A percentile compares a stretch with the other conserved stretches of the same genome.
These are phyloP conservation scores for Neophaeococcomyces aloes DNA, from an alignment of 2,329 filamentous ascomycete species.

Conservation along the genomic window DNA sequence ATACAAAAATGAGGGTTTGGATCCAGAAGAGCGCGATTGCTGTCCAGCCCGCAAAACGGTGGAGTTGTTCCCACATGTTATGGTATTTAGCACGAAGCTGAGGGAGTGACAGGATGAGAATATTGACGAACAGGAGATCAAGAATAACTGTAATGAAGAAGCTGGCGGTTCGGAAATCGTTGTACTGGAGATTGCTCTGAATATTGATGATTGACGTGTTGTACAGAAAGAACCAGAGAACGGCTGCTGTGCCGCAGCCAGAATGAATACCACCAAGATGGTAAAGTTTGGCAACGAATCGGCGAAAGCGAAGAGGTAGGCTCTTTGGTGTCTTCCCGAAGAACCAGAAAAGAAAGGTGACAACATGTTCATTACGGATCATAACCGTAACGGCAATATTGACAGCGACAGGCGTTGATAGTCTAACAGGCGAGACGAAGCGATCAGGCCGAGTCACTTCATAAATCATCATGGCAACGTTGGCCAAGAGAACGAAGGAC, in stretches of 20 bases:
- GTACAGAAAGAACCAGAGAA: slow-evolving; percentile 38
- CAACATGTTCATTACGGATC: slow-evolving; percentile 43
- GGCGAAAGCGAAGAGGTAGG: slow-evolving; percentile 37
- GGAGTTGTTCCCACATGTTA: slow-evolving; percentile 59
- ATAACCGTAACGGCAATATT: slow-evolving; percentile 40
- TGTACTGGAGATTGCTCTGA: not conserved
- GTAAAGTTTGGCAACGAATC: slow-evolving; percentile 41
- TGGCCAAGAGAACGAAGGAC: slow-evolving; percentile 30
- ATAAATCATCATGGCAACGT: slow-evolving; percentile 28
- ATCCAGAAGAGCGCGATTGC: slow-evolving; percentile 55
- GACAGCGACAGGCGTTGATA: slow-evolving; percentile 33
- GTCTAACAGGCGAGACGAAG: slow-evolving; percentile 23
- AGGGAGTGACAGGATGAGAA: slow-evolving; percentile 56
- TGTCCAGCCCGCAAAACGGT: slow-evolving; percentile 63
- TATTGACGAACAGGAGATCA: slow-evolving; percentile 45
- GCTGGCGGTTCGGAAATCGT: slow-evolving; percentile 27
- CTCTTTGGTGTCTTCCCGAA: slow-evolving; percentile 36
- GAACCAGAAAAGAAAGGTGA: slow-evolving; percentile 40
- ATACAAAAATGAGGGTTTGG: slow-evolving; percentile 47
- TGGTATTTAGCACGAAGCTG: slow-evolving; percentile 52
- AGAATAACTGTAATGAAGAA: slow-evolving; percentile 49
- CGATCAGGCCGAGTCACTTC: slow-evolving; percentile 28
- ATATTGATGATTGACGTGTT: slow-evolving; percentile 26
- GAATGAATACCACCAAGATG: slow-evolving; percentile 47
- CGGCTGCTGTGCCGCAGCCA: slow-evolving; percentile 39